Percentiles rank a stretch among this genome's conserved stretches.
phyloP scores from a whole-genome alignment of 805 yeast genomes.

The Kuraishia borneana region DNA sequence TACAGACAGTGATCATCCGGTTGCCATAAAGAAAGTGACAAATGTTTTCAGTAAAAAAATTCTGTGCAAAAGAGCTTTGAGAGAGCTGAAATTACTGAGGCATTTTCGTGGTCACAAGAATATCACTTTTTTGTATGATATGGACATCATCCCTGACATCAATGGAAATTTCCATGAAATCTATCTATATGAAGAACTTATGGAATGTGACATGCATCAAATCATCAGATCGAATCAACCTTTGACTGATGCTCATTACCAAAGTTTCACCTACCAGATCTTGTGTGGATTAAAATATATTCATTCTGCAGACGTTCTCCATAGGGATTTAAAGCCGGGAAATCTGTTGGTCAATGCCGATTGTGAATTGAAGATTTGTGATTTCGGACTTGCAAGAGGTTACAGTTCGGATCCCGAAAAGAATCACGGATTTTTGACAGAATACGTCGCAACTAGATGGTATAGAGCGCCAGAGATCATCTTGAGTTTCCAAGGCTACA shows the following conservation, averaged over 20 bases:
- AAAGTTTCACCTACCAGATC: constrained; percentile 84
- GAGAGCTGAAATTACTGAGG: constrained; percentile 82
- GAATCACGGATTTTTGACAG: constrained; percentile 90
- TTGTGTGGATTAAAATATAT: constrained; percentile 89
- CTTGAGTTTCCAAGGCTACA: constrained; percentile 87
- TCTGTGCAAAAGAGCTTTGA: constrained; percentile 79
- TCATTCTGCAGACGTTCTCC: constrained; percentile 92
- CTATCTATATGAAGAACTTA: constrained; percentile 87
- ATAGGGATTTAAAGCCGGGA: constrained; percentile 92
- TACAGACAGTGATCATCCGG: constrained; percentile 56
- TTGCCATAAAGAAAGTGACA: constrained; percentile 93
- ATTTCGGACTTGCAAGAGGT: constrained; percentile 93
- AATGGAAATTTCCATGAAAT: constrained; percentile 76
- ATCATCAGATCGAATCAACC: constrained; percentile 91
- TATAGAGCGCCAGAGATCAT: constrained; percentile 97
- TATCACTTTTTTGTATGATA: constrained; percentile 88
- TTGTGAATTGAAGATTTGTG: constrained; percentile 93
- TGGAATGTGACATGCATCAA: constrained; percentile 99
- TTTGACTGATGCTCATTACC: constrained; percentile 89
- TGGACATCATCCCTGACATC: constrained; percentile 75
- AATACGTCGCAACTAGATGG: constrained; percentile 98
- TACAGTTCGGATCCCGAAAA: constrained; percentile 72
- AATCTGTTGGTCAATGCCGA: constrained; percentile 89
- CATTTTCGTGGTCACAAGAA: constrained; percentile 96
- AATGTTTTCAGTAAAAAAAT: constrained; percentile 88